Conservation (phyloP, 257 asterid genomes). For the Salvia hispanica region DNA sequence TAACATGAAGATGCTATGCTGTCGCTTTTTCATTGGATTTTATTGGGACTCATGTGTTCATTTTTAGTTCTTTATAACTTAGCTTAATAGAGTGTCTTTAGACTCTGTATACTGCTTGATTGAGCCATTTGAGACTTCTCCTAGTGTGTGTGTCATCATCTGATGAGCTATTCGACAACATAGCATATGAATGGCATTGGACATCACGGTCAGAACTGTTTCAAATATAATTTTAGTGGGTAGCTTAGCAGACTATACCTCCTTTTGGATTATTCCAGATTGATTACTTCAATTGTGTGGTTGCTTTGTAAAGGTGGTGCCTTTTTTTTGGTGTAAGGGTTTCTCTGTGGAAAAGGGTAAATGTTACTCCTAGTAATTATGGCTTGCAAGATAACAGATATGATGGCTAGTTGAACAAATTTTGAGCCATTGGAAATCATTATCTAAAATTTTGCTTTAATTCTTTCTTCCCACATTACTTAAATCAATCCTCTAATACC, state of each 20-base stretch:
- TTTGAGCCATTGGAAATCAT: not conserved
- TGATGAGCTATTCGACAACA: not conserved
- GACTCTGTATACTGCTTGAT: not conserved
- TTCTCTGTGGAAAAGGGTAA: not conserved
- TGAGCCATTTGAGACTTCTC: no score
- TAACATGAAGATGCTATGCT: not conserved
- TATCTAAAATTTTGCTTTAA: not conserved
- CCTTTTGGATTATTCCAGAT: not conserved
- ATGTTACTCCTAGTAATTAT: not conserved
- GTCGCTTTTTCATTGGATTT: not conserved
- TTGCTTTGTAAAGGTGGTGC: not conserved
- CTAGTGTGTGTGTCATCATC: not conserved
- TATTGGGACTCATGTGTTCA: not conserved
- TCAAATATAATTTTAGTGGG: not conserved
- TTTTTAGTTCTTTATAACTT: not conserved
- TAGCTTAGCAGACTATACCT: not conserved
- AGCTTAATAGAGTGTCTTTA: not conserved
- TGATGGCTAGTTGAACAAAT: not conserved
- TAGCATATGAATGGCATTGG: not conserved
- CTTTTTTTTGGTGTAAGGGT: not conserved
- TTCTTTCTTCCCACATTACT: not conserved
- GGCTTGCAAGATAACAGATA: not conserved
- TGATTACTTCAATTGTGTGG: not conserved
- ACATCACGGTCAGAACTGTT: not conserved
- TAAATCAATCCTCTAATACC: not conserved